These are phyloP conservation scores for Aspergillus felis DNA, from an alignment of 2,329 filamentous ascomycete species.

Conservation along the genomic window DNA sequence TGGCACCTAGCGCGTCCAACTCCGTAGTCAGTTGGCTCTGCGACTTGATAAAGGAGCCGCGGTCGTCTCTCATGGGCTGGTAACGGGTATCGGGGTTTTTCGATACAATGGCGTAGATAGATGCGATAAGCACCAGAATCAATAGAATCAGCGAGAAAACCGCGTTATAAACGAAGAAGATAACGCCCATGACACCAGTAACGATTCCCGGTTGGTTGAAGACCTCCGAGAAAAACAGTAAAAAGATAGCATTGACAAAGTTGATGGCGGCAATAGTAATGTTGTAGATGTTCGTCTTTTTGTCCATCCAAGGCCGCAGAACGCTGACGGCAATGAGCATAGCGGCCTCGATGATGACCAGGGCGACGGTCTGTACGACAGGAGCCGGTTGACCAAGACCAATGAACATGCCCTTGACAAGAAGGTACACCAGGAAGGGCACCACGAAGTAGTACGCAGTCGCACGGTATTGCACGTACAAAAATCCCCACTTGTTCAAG, in stretches of 20 bases:
- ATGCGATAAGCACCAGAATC: slow-evolving; percentile 74
- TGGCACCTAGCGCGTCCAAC: slow-evolving; percentile 82
- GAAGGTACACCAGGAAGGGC: slow-evolving; percentile 69
- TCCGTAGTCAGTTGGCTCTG: slow-evolving; percentile 83
- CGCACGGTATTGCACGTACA: slow-evolving; percentile 95
- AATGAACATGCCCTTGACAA: slow-evolving; percentile 89
- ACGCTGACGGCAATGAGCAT: slow-evolving; percentile 75
- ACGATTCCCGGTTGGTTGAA: slow-evolving; percentile 82
- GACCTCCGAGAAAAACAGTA: slow-evolving; percentile 81
- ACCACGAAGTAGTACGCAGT: slow-evolving; percentile 95
- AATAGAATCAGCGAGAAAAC: slow-evolving; percentile 77
- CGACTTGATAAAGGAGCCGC: slow-evolving; percentile 96
- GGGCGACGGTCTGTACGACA: slow-evolving; percentile 72
- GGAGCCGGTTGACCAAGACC: slow-evolving; percentile 70
- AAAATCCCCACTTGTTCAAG: slow-evolving; percentile 96
- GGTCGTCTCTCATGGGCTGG: slow-evolving; percentile 93
- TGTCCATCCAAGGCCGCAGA: slow-evolving; percentile 95
- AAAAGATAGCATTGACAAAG: slow-evolving; percentile 84
- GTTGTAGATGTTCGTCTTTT: slow-evolving; percentile 95
- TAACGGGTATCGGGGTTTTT: slow-evolving; percentile 95
- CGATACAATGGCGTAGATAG: slow-evolving; percentile 74
- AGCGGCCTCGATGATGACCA: slow-evolving; percentile 76
- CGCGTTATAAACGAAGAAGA: slow-evolving; percentile 85
- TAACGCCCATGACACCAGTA: slow-evolving; percentile 80
- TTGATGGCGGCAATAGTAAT: slow-evolving; percentile 87